Base-by-base conservation (phyloP, 108 stramenopile species). In the Cyclotella cryptica region DNA sequence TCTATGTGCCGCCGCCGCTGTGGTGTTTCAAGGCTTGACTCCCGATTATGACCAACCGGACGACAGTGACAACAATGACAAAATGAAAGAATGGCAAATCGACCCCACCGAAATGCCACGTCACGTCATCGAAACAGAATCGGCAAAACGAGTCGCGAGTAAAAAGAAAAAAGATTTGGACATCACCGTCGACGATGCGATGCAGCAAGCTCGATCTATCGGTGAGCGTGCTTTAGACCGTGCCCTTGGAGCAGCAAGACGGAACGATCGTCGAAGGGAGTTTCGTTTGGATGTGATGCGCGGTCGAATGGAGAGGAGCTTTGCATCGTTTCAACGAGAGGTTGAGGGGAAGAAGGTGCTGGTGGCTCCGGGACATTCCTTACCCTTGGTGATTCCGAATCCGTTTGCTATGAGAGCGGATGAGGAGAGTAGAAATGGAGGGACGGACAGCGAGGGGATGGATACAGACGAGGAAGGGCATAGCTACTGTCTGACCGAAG, bases 1-100 rank as follows among this genome's bases (percentile, higher is more conserved):
- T 40, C 66, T 95, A 12, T 89, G 92, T 42, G 86, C 90, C 0
- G 88, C 89, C 0, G 90, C 88, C 39, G 87, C 85, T 26, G 68
- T 86, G 17, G 87, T 81, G 21, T 90, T 92, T 75, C 79, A 81
- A 13, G 78, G 75, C 27, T 72, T 86, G 28, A 89, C 92, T 45
- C 90, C 92, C 7, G 60, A 79, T 18, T 72, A 58, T n/a, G 67
- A 51, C 47, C 27, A 29, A 15, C 17, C 41, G 29, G 51, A 77
- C 39, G 45, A 68, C 29, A 46, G 15, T 42, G 17, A 22, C 17
- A 41, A 68, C 29, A 46, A 24, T 42, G 17, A 22, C 17, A 41
- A 9, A 57, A 60, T 19, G 28, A 1, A 42, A 19, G 55, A 71
- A 15, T 71, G 69, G 69, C 19, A 41, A 40, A 77, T 88, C 9